Evolutionary conservation across 768 basidiomycete species (phyloP).

Genomic region (Mycena crocata): DNA sequence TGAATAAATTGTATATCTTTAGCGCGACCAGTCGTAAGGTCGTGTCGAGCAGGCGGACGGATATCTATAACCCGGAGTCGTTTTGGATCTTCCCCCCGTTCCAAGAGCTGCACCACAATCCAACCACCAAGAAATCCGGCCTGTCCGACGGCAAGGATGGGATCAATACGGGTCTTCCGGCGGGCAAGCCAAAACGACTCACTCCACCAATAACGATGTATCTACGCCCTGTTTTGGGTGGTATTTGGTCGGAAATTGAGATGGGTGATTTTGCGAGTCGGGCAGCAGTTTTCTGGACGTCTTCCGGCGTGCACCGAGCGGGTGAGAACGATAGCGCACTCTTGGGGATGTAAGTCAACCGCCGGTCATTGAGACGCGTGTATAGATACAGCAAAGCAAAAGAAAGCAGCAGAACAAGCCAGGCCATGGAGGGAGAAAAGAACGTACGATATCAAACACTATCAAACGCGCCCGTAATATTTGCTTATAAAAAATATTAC

Average conservation of each 20-base stretch:
- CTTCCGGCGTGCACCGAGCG: conserved; percentile 57
- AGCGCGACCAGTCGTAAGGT: conserved; percentile 64
- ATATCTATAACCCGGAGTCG: conserved; percentile 77
- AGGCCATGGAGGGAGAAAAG: conserved; percentile 1
- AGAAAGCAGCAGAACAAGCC: neutral
- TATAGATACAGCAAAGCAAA: conserved; percentile 45
- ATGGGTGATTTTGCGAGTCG: conserved; percentile 47
- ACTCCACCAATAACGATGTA: conserved; percentile 86
- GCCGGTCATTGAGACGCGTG: conserved; percentile 63
- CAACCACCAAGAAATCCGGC: conserved; percentile 84
- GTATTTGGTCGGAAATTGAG: conserved; percentile 59
- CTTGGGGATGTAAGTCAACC: conserved; percentile 61
- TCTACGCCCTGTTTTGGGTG: conserved; percentile 76
- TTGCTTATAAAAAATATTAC: no score
- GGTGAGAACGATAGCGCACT: conserved; percentile 64
- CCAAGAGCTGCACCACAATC: conserved; percentile 75
- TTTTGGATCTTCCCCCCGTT: conserved; percentile 77
- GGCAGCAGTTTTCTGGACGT: conserved; percentile 52
- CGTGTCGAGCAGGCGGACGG: conserved; percentile 66
- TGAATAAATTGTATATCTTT: conserved; percentile 67
- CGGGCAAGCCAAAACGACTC: conserved; percentile 46
- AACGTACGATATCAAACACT: no score
- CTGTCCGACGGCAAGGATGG: conserved; percentile 49
- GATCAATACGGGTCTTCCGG: neutral
- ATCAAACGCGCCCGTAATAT: no score